Conservation (phyloP, 192 early-diverging fungal species). For the Diversispora eburnea region DNA sequence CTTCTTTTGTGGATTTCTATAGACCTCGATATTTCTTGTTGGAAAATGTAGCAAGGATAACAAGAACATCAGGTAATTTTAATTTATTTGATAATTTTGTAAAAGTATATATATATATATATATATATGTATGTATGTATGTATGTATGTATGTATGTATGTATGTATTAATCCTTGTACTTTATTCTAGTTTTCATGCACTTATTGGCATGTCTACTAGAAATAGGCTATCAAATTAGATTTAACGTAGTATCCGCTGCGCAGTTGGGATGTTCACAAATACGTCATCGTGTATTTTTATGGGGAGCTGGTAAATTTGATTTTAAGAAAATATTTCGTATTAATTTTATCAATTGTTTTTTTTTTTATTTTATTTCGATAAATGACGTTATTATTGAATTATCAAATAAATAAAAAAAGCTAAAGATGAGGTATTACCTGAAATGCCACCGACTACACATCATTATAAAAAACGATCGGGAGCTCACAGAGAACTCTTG, state of each 20-base stretch:
- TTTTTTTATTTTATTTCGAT: background rate
- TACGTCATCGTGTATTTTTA: slow-evolving; percentile 26
- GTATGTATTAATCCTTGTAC: background rate
- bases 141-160: background rate
- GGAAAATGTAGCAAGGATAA: slow-evolving; percentile 32
- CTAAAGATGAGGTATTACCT: slow-evolving; percentile 18
- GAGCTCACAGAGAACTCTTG: background rate
- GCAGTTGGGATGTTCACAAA: slow-evolving; percentile 27
- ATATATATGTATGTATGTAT: background rate
- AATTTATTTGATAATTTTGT: too few relatives aligned
- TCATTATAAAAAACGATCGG: background rate
- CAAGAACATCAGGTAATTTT: background rate
- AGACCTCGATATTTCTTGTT: slow-evolving; percentile 30
- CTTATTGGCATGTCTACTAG: slow-evolving; percentile 26
- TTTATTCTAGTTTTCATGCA: slow-evolving; percentile 11
- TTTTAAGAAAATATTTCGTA: background rate
- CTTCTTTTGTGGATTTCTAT: slow-evolving; percentile 33
- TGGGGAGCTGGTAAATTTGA: slow-evolving; percentile 32
- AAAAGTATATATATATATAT: too few relatives aligned
- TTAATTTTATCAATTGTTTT: background rate
- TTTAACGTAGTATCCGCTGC: slow-evolving; percentile 28
- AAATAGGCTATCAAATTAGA: slow-evolving; percentile 32
- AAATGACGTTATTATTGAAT: too few relatives aligned
- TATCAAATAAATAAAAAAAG: background rate
- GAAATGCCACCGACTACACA: slow-evolving; percentile 26